A percentile compares a stretch with the other conserved stretches of the same genome.
Evolutionary conservation across 768 basidiomycete genomes (phyloP).

Genomic region (Boletus subcaerulescens): DNA sequence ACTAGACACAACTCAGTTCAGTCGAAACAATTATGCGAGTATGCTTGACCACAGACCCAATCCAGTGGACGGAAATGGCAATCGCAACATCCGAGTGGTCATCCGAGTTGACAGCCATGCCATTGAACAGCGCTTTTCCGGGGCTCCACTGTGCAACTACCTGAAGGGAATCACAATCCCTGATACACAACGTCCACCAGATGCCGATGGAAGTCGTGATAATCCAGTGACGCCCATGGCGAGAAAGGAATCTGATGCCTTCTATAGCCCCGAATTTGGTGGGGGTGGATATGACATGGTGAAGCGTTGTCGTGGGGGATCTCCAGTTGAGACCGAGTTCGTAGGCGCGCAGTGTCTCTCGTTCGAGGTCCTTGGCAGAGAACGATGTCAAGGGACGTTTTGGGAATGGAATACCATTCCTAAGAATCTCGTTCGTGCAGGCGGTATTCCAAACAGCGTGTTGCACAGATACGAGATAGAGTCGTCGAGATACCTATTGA

Average conservation of each 20-base stretch:
- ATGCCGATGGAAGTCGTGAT: slow-evolving; percentile 56
- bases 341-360: slow-evolving; percentile 42
- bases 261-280: slow-evolving; percentile 45
- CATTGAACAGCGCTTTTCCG: slow-evolving; percentile 50
- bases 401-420: slow-evolving; percentile 51
- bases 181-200: slow-evolving; percentile 57
- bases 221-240: slow-evolving; percentile 41
- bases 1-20: slow-evolving; percentile 18
- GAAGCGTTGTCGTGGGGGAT: slow-evolving; percentile 18
- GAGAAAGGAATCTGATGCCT: slow-evolving; percentile 53
- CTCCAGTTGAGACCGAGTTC: slow-evolving; percentile 51
- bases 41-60: slow-evolving; percentile 39
- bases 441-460: slow-evolving; percentile 58
- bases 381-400: slow-evolving; percentile 34
- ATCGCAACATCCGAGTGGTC: slow-evolving; percentile 43
- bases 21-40: neutral
- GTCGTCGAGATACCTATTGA: slow-evolving; percentile 48
- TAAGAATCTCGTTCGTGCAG: slow-evolving; percentile 42
- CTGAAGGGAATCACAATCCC: slow-evolving; percentile 39
- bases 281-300: slow-evolving; percentile 14
- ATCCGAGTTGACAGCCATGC: slow-evolving; percentile 49
- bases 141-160: slow-evolving; percentile 50
- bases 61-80: slow-evolving; percentile 47
- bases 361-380: slow-evolving; percentile 43
- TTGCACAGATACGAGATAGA: slow-evolving; percentile 42